Evolutionary conservation across 352 stramenopile genomes (phyloP), one percentile per base, ranked within the genome.

Genomic region (Phytophthora colocasiae): DNA sequence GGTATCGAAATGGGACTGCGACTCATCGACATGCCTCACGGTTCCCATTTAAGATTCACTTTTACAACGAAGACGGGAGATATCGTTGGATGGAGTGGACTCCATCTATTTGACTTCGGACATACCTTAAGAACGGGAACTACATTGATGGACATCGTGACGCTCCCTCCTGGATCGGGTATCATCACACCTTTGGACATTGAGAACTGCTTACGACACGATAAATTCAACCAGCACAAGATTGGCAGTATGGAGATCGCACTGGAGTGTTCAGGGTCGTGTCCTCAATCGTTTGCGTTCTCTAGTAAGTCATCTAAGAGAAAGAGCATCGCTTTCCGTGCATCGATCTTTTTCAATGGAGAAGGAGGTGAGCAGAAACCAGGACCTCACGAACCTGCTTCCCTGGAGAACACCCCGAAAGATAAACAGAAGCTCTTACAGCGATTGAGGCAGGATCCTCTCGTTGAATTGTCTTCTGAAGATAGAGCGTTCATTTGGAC

Each of bases 31-130:
- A 82, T 96, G 19, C 87, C 87, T 3, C 85, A 93, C 39, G 89
- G 87, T 1, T 89, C 86, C 2, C 87, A 93, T 43, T 51, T 95
- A 11, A 76, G 83, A 7, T 66, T 96, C 36, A 69, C 87, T 2
- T 71, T 94, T 31, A 66, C 69, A 19, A 75, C 63, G 2, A 93
- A 89, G 45, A 54, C 67, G 4, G 63, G 59, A 40, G 67, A 69
- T 17, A 19, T 69, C 0, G 50, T 77, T 41, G 85, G 69, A 15
- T 96, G 89, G 89, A 85, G 73, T 12, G 89, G 85, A 3, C 43
- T 92, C 9, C 82, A 94, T 22, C 58, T 95, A 8, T 95, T 96
- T 27, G 86, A 94, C 46, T 96, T 95, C 62, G 81, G 88, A 2
- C 87, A 96, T 40, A 78, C 69, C 0, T 59, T 96, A 43, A 70